These are phyloP conservation scores for Arabidopsis hybrid DNA, from an alignment of 441 rosid genomes.

Conservation along the genomic window DNA sequence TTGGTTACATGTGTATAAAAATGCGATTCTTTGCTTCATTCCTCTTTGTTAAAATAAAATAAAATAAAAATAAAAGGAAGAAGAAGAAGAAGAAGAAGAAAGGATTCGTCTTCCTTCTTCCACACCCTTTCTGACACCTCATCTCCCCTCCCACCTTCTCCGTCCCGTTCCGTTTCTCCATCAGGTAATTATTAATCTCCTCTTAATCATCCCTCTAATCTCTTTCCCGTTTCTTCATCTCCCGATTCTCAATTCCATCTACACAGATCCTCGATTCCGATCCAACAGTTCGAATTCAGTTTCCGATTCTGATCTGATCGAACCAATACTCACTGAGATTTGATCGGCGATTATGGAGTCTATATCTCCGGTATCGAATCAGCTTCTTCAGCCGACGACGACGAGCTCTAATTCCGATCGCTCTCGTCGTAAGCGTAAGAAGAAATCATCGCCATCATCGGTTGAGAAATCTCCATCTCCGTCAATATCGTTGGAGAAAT, in stretches of 20 bases:
- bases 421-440: slow-evolving; percentile 67
- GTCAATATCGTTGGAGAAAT: slow-evolving; percentile 50
- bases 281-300: background rate
- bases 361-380: slow-evolving; percentile 47
- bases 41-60: background rate
- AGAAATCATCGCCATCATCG: slow-evolving; percentile 47
- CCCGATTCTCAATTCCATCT: slow-evolving; percentile 8
- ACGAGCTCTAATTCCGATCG: slow-evolving; percentile 53
- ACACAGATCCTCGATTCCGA: slow-evolving; percentile 26
- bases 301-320: slow-evolving; percentile 6
- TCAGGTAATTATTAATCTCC: slow-evolving; percentile 30
- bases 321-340: background rate
- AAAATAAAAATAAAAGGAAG: no score
- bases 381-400: slow-evolving; percentile 45
- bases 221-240: slow-evolving; percentile 27
- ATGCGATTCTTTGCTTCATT: slow-evolving; percentile 41
- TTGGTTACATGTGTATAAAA: slow-evolving; percentile 32
- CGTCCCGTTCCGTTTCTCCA: slow-evolving; percentile 46
- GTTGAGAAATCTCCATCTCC: slow-evolving; percentile 29
- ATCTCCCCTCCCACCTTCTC: slow-evolving; percentile 30
- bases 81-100: background rate
- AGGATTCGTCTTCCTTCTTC: slow-evolving; percentile 27
- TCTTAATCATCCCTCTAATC: slow-evolving; percentile 28
- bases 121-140: slow-evolving; percentile 46
- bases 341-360: slow-evolving; percentile 27